Base-by-base conservation (phyloP, 129 eudicot species). In the Flaveria bidentis region DNA sequence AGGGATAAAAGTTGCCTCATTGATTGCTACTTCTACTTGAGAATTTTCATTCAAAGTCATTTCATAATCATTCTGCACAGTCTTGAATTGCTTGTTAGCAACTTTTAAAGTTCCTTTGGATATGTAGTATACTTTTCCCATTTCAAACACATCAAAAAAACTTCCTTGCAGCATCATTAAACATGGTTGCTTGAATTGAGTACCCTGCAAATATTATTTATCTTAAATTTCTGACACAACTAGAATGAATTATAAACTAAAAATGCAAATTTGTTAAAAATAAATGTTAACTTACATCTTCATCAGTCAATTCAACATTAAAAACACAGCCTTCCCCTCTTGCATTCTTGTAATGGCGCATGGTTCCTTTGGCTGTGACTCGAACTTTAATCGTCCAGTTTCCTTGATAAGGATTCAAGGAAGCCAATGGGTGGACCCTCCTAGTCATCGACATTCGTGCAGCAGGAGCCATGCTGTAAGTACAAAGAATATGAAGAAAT, bases 151-250 rank as follows among this genome's bases (percentile, higher is more conserved):
- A 74, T 95, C 97, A 62, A 67, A 91, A 91, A 72, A 91, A 91
- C 89, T 95, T 95, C 64, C 22, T 88, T 79, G 99, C 99, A 63
- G 99, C 86, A 33, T 83, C 97, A 71, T 87, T 87, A 69, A 91
- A 95, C 97, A 91, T 91, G 6, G 99, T 95, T 62, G 99, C 99
- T 82, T 91, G 99, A 52, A 95, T 95, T 95, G 92, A 41, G 99
- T 95, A 75, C 99, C 99, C 98, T 94, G 81, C 44, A 72, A 71
- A 49, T 12, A 33, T 10, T 2, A 13, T 4, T n/a, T 23, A 11
- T 46, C 7, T 41, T 33, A 26, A 20, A 10, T 12, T 15, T 22
- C 4, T 2, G 7, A 51, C 6, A 23, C 42, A 22, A 46, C 1
- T 8, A 50, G 33, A 13, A 3, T 16, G 12, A 62, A 58, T 13